Evolutionary conservation across 2,329 filamentous ascomycete species (phyloP), one percentile per base, ranked within the genome.

Genomic region (Davidsoniella virescens): DNA sequence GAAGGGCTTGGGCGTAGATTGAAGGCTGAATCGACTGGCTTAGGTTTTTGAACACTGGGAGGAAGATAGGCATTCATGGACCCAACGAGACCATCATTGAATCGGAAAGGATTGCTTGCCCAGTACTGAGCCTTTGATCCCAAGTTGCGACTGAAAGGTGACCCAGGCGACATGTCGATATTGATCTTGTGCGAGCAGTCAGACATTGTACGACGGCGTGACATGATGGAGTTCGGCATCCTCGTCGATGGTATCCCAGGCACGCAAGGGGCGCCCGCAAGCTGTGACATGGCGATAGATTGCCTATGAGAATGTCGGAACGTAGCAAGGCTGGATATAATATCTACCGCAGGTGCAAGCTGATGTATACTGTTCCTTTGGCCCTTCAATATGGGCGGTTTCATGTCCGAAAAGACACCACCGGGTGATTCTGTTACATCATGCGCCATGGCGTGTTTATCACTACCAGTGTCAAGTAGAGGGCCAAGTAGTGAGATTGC

Each of bases 41-140:
- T 37, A 14, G 44, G 29, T 20, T 14, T 29, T 12, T 37, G 16
- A 29, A 47, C 36, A 36, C 14, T 39, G 7, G 38, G n/a, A 41
- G 33, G 38, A 29, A 29, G 36, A 3, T 41, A 14, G 17, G 43
- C 44, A 8, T 41, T 49, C 43, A 50, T 46, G 1, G 51, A 47
- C 3, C 47, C 44, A 20, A 51, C 41, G 10, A 52, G 52, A 7
- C 50, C 41, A 14, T 43, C 39, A 10, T 52, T 45, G 10, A 54
- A 50, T n/a, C 52, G 52, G n/a, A 51, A 49, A 5, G 54, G 52
- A 39, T 55, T 53, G 10, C 42, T 20, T 20, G 48, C 44, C 43
- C 45, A 46, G 4, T 42, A 51, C 20, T 44, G 20, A n/a, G 16
- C 44, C 33, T 47, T 47, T n/a, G 16, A 4, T 23, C 29, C 44